phyloP scores from a whole-genome alignment of 768 basidiomycete genomes.

The Mycena leptocephala region DNA sequence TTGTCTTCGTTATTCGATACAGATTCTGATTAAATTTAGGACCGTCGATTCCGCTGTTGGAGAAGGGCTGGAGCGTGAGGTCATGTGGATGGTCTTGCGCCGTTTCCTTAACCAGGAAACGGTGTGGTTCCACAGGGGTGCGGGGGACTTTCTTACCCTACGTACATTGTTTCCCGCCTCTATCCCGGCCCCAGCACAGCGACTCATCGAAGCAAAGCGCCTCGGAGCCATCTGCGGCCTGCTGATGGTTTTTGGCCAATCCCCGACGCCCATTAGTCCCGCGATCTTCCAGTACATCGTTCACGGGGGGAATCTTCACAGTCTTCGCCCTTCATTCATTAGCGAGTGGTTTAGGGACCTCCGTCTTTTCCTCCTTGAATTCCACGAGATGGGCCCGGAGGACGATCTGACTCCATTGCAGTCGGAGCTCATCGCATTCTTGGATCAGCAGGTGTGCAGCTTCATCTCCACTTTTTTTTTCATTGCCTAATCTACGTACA shows the following conservation, averaged over 20 bases:
- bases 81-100: neutral
- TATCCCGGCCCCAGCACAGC: neutral
- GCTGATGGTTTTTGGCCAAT: neutral
- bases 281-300: slow-evolving; percentile 10
- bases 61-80: neutral
- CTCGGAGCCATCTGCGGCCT: neutral
- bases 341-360: slow-evolving; percentile 3
- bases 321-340: neutral
- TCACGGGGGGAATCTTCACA: neutral
- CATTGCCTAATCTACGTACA: neutral
- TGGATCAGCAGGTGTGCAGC: no score
- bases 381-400: neutral
- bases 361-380: neutral
- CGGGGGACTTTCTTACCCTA: neutral
- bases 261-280: neutral
- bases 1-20: neutral
- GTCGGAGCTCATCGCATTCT: neutral
- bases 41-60: neutral
- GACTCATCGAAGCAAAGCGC: neutral
- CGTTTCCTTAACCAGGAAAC: neutral
- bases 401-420: neutral
- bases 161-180: neutral
- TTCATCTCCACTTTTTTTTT: neutral
- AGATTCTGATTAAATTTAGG: neutral
- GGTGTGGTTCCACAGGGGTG: neutral